Conservation (phyloP, 495 filamentous ascomycete species). For the Amorphotheca resinae region DNA sequence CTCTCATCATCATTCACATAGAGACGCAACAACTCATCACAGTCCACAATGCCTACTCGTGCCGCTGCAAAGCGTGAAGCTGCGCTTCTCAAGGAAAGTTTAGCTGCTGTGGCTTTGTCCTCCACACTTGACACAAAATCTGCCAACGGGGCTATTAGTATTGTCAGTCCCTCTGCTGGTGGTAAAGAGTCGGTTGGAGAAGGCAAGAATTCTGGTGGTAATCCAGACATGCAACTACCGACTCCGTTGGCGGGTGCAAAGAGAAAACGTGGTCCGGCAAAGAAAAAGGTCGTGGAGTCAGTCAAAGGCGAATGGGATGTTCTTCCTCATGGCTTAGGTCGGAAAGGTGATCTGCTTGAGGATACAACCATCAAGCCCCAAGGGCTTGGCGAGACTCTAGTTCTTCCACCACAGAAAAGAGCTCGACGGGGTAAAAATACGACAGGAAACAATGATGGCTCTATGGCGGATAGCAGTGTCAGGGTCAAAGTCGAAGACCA, state of each 20-base stretch:
- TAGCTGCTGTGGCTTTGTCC: not conserved
- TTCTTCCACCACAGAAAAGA: not conserved
- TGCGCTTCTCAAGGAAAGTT: not conserved
- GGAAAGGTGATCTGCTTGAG: slow-evolving; percentile 1
- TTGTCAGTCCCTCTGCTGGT: not conserved
- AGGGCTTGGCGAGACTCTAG: not conserved
- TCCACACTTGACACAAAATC: not conserved
- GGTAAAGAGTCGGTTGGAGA: not conserved
- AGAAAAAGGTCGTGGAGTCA: not conserved
- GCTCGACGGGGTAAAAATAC: not conserved
- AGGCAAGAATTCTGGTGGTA: too few relatives aligned
- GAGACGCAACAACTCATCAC: too few relatives aligned
- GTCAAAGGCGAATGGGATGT: slow-evolving; percentile 24
- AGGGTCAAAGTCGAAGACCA: not conserved
- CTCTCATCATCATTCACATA: too few relatives aligned
- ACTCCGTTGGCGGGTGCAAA: not conserved
- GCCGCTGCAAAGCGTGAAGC: slow-evolving; percentile 1
- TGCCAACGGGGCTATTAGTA: not conserved
- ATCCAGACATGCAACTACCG: not conserved
- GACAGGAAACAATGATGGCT: not conserved
- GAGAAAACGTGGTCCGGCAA: not conserved
- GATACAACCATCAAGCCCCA: not conserved
- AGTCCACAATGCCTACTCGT: slow-evolving; percentile 4
- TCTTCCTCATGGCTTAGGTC: slow-evolving; percentile 31
- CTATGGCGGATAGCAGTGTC: not conserved